Percentiles rank a stretch among this genome's conserved stretches.
These are phyloP conservation scores for Diaporthe vexans DNA, from an alignment of 2,329 filamentous ascomycete species.

Conservation along the genomic window DNA sequence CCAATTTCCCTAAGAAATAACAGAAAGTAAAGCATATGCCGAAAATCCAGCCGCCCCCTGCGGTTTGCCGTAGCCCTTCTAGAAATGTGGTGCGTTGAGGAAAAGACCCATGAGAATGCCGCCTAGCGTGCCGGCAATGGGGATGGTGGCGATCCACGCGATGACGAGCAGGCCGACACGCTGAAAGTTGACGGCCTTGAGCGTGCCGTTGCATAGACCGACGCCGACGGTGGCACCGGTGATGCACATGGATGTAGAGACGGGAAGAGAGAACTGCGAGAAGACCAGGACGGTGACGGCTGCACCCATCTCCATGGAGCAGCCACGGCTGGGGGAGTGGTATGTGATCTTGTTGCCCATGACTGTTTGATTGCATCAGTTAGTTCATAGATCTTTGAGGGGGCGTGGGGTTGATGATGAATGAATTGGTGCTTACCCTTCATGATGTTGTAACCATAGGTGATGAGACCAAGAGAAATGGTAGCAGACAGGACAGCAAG, in stretches of 20 bases:
- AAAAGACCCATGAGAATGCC: constrained; percentile 64
- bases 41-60: background rate
- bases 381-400: constrained; percentile 34
- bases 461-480: constrained; percentile 77
- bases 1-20: background rate
- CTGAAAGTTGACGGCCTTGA: constrained; percentile 82
- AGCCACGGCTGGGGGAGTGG: constrained; percentile 70
- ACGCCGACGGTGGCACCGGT: constrained; percentile 85
- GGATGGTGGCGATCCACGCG: constrained; percentile 77
- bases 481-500: constrained; percentile 76
- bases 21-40: background rate
- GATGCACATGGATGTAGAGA: constrained; percentile 85
- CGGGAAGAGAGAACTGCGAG: constrained; percentile 81
- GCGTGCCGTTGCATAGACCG: constrained; percentile 80
- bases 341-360: constrained; percentile 88
- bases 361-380: constrained; percentile 58
- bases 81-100: constrained; percentile 72
- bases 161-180: constrained; percentile 76
- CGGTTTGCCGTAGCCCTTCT: background rate
- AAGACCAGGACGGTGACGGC: constrained; percentile 83
- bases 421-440: constrained; percentile 66
- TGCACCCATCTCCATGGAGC: constrained; percentile 85
- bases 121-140: constrained; percentile 70
- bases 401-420: background rate
- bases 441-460: constrained; percentile 89